Evolutionary conservation across 176 grass and related monocot species (phyloP).

Genomic region (Ensete ventricosum): DNA sequence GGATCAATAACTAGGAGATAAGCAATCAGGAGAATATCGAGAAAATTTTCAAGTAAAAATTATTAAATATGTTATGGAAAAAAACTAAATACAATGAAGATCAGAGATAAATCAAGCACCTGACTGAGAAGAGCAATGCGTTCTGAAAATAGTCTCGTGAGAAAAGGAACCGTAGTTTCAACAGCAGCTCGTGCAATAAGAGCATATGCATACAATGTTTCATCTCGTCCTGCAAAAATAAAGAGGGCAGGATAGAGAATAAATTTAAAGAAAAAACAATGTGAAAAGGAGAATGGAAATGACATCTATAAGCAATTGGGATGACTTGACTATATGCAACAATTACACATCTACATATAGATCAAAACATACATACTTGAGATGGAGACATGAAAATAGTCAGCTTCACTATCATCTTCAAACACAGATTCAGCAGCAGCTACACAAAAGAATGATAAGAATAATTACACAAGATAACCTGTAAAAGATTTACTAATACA

Average conservation of each 20-base stretch:
- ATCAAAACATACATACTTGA: conserved; percentile 60
- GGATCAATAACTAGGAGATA: not conserved
- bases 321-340: not conserved
- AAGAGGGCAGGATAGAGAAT: conserved; percentile 22
- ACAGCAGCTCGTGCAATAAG: conserved; percentile 72
- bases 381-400: conserved; percentile 98
- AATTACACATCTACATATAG: not conserved
- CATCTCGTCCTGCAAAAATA: conserved; percentile 75
- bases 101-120: conserved; percentile 32
- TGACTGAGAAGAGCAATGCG: conserved; percentile 59
- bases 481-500: not conserved
- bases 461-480: not conserved
- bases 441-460: conserved; percentile 36
- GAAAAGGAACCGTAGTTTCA: conserved; percentile 72
- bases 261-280: conserved; percentile 2
- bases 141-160: conserved; percentile 67
- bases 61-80: not conserved
- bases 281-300: not conserved
- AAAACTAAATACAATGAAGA: conserved; percentile 5
- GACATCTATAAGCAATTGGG: not conserved
- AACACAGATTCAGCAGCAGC: conserved; percentile 96
- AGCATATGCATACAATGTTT: conserved; percentile 85
- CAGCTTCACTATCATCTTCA: conserved; percentile 66
- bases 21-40: too few species aligned
- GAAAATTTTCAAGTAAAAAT: not conserved